Conservation (phyloP, 2,329 filamentous ascomycete genomes). For the Botrytis porri region DNA sequence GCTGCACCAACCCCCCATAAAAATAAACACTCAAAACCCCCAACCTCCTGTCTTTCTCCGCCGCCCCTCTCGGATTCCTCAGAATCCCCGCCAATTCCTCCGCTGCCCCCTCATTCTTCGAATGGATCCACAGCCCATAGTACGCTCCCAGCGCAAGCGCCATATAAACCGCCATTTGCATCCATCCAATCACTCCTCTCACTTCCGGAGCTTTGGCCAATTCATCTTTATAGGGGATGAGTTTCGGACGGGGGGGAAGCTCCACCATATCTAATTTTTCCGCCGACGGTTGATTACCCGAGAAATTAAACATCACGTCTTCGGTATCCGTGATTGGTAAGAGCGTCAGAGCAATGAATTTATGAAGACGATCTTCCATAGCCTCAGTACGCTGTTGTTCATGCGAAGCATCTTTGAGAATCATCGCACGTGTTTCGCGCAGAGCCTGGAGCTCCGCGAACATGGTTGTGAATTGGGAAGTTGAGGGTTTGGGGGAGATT, state of each 20-base stretch:
- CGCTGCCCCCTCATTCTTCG: background rate
- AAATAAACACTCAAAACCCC: background rate
- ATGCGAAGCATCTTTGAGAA: background rate
- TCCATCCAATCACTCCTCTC: background rate
- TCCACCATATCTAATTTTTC: constrained; percentile 8
- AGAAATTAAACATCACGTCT: constrained; percentile 12
- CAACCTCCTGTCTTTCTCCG: background rate
- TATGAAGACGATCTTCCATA: constrained; percentile 1
- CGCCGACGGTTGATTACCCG: background rate
- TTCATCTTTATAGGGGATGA: constrained; percentile 14
- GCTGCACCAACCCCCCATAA: background rate
- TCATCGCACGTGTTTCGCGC: background rate
- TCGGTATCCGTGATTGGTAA: constrained; percentile 7
- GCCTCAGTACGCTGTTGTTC: constrained; percentile 12
- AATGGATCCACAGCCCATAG: constrained; percentile 11
- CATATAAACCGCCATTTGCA: constrained; percentile 6
- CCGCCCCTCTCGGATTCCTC: background rate
- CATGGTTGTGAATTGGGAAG: background rate
- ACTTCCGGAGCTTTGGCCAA: background rate
- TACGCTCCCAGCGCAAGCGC: background rate
- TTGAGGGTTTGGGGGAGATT: too few species aligned
- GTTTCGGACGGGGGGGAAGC: background rate
- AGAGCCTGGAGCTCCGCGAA: background rate
- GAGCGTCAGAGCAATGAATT: background rate
- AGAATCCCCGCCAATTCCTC: background rate